These are phyloP conservation scores for Fusarium anthophilum DNA, from an alignment of 2,329 filamentous ascomycete genomes.

Conservation along the genomic window DNA sequence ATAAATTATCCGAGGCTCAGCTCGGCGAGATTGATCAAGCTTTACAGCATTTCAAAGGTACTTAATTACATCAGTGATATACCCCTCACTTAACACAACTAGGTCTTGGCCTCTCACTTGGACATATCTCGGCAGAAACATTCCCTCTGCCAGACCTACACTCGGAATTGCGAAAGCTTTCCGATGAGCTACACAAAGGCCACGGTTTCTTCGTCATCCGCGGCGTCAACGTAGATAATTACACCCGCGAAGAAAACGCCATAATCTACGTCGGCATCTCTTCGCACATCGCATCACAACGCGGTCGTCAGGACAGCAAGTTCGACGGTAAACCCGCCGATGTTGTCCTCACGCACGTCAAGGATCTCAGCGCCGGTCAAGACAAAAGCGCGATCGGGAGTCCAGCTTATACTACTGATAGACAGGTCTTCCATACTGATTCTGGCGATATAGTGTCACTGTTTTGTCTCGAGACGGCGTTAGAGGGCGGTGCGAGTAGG, in stretches of 20 bases:
- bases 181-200: constrained; percentile 64
- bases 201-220: constrained; percentile 70
- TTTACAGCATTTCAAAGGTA: constrained; percentile 21
- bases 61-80: accelerated
- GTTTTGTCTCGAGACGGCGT: constrained; percentile 61
- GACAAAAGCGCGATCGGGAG: constrained; percentile 56
- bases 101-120: constrained; percentile 18
- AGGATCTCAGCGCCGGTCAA: constrained; percentile 60
- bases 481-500: constrained; percentile 63
- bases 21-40: constrained; percentile 13
- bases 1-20: not conserved
- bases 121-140: constrained; percentile 55
- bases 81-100: not conserved
- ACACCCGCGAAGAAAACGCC: constrained; percentile 65
- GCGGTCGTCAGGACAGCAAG: constrained; percentile 62
- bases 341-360: constrained; percentile 61
- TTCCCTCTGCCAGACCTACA: constrained; percentile 66
- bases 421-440: constrained; percentile 71
- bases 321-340: constrained; percentile 58
- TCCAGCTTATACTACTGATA: constrained; percentile 67
- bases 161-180: constrained; percentile 59
- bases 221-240: constrained; percentile 62
- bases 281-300: constrained; percentile 63
- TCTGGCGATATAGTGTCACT: constrained; percentile 66
- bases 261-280: constrained; percentile 69